phyloP scores from a whole-genome alignment of 768 basidiomycete species.

The Calocera cornea region DNA sequence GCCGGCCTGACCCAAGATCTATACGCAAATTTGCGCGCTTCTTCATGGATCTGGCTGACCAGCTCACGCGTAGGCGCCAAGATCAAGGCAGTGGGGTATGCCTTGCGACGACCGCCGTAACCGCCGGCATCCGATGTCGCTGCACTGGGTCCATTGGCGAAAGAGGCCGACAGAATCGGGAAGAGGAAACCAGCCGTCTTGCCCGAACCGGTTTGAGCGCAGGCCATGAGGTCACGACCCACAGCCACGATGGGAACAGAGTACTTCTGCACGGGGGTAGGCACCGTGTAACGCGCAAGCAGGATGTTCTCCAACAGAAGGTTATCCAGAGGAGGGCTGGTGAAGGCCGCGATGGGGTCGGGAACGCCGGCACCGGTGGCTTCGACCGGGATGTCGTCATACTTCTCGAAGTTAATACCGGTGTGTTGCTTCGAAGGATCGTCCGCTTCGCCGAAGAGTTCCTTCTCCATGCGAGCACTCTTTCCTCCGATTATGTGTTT shows the following conservation, averaged over 20 bases:
- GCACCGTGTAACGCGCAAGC: conserved; percentile 82
- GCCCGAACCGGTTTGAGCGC: conserved; percentile 97
- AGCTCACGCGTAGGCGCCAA: conserved; percentile 97
- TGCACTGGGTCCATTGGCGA: conserved; percentile 62
- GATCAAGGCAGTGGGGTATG: conserved; percentile 92
- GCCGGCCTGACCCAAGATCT: conserved; percentile 98
- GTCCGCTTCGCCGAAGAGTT: conserved; percentile 78
- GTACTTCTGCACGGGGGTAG: conserved; percentile 99
- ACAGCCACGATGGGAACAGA: conserved; percentile 94
- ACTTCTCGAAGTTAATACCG: conserved; percentile 99
- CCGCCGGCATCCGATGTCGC: conserved; percentile 45
- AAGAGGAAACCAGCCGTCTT: conserved; percentile 99
- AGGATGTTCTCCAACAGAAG: conserved; percentile 91
- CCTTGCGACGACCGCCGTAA: conserved; percentile 67
- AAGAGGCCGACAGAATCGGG: conserved; percentile 92
- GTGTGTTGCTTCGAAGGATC: conserved; percentile 85
- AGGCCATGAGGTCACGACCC: conserved; percentile 78
- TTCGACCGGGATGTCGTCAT: conserved; percentile 98
- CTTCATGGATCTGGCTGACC: conserved; percentile 97
- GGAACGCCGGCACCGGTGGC: conserved; percentile 96
- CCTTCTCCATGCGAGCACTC: conserved; percentile 85
- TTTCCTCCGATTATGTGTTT: conserved; percentile 70
- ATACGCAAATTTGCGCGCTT: conserved; percentile 97
- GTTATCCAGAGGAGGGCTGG: conserved; percentile 76
- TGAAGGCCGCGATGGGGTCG: conserved; percentile 80